These are phyloP conservation scores for Mrakia gelida DNA, from an alignment of 768 basidiomycete species.

Conservation along the genomic window DNA sequence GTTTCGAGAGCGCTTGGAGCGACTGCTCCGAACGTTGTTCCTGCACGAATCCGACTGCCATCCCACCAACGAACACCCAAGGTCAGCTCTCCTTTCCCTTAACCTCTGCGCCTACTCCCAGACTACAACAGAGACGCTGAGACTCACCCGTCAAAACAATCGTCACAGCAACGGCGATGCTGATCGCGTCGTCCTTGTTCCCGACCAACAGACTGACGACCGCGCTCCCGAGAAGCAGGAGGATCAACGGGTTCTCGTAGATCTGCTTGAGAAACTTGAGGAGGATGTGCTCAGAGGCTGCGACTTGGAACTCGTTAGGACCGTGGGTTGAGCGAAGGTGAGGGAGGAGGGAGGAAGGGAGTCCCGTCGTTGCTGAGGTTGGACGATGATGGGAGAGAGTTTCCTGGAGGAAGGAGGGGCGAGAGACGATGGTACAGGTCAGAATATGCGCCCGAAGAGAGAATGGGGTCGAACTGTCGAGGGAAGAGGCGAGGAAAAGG, in stretches of 20 bases:
- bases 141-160: conserved; percentile 84
- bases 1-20: conserved; percentile 69
- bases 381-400: conserved; percentile 21
- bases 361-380: conserved; percentile 51
- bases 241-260: conserved; percentile 87
- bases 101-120: neutral
- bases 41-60: conserved; percentile 83
- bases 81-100: neutral
- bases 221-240: conserved; percentile 85
- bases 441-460: neutral
- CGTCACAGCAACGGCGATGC: conserved; percentile 83
- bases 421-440: neutral
- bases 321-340: conserved; percentile 65
- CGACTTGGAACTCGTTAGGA: conserved; percentile 91
- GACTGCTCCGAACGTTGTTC: conserved; percentile 92
- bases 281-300: conserved; percentile 68
- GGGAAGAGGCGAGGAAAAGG: neutral
- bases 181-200: conserved; percentile 90
- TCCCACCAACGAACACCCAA: neutral
- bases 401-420: neutral
- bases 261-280: conserved; percentile 92
- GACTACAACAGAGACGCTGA: too few species aligned
- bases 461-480: too few species aligned
- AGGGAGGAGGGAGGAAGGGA: conserved; percentile 61
- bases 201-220: conserved; percentile 85